A percentile compares a stretch with the other conserved stretches of the same genome.
Conservation (phyloP, 768 basidiomycete species). For the Rhodotorula toruloides region DNA sequence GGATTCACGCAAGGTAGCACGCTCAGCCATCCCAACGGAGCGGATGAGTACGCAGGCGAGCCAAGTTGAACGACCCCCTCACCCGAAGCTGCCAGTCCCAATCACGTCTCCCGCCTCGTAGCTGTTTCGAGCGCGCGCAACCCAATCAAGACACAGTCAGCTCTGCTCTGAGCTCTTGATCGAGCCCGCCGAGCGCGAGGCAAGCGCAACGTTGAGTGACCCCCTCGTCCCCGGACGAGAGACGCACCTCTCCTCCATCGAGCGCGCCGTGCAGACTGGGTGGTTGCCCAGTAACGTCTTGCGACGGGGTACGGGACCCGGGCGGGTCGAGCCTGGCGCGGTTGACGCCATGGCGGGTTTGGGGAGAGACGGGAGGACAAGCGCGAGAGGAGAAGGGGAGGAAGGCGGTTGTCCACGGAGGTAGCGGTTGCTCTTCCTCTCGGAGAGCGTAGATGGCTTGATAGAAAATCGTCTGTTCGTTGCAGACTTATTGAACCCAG, state of each 20-base stretch:
- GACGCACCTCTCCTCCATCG: conserved; percentile 30
- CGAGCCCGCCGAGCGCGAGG: neutral
- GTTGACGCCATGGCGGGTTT: neutral
- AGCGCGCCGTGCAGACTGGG: conserved; percentile 18
- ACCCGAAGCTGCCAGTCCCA: conserved; percentile 92
- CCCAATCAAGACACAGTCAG: neutral
- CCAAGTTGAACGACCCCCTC: neutral
- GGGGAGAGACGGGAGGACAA: neutral
- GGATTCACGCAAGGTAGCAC: neutral
- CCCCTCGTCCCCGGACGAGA: neutral
- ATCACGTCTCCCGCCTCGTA: conserved; percentile 88
- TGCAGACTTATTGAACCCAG: no score
- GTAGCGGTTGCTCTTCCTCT: no score
- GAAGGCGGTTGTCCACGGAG: neutral
- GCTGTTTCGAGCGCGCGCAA: conserved; percentile 46
- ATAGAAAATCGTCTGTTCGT: no score
- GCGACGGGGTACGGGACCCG: conserved; percentile 10
- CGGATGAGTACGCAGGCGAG: neutral
- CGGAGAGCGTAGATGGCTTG: no score
- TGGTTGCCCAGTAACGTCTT: conserved; percentile 37
- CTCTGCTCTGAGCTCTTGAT: neutral
- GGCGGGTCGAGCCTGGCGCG: no score
- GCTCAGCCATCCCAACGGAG: neutral
- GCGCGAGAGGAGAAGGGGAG: neutral
- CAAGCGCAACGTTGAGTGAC: neutral